A percentile compares a stretch with the other conserved stretches of the same genome.
Evolutionary conservation across 441 rosid genomes (phyloP).

Genomic region (Jatropha podagrica): DNA sequence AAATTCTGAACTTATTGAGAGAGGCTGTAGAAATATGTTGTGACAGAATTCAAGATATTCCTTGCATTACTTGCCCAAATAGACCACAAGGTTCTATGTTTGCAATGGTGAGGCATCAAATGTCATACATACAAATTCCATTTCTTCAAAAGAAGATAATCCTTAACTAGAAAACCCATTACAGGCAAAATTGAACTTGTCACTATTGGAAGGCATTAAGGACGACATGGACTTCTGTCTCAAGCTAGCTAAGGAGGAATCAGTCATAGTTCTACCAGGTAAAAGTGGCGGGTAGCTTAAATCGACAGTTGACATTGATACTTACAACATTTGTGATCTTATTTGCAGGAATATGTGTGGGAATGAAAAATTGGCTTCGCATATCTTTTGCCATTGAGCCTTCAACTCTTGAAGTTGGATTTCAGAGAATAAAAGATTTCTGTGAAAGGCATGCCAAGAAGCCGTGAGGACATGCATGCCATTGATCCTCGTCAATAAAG

Average conservation of each 20-base stretch:
- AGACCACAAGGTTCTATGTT: constrained; percentile 62
- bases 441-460: constrained; percentile 59
- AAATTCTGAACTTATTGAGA: constrained; percentile 38
- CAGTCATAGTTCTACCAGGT: constrained; percentile 53
- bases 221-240: constrained; percentile 63
- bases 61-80: constrained; percentile 51
- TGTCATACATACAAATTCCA: not conserved
- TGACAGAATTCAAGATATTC: constrained; percentile 50
- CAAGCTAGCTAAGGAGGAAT: constrained; percentile 60
- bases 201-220: constrained; percentile 43
- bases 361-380: constrained; percentile 76
- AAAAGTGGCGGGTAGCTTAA: not conserved
- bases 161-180: not conserved
- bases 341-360: constrained; percentile 19
- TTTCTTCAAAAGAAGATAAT: not conserved
- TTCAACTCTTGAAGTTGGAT: constrained; percentile 51
- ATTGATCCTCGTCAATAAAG: not conserved
- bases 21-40: constrained; percentile 51
- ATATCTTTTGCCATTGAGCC: constrained; percentile 59
- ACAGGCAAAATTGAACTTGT: constrained; percentile 45
- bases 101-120: constrained; percentile 40
- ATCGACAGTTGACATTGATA: too few species aligned
- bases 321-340: too few species aligned
- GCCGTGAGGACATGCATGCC: constrained; percentile 6
- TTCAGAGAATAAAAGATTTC: constrained; percentile 57